A percentile compares a stretch with the other conserved stretches of the same genome.
phyloP scores from a whole-genome alignment of 148 eudicot genomes.

The Beta vulgaris region DNA sequence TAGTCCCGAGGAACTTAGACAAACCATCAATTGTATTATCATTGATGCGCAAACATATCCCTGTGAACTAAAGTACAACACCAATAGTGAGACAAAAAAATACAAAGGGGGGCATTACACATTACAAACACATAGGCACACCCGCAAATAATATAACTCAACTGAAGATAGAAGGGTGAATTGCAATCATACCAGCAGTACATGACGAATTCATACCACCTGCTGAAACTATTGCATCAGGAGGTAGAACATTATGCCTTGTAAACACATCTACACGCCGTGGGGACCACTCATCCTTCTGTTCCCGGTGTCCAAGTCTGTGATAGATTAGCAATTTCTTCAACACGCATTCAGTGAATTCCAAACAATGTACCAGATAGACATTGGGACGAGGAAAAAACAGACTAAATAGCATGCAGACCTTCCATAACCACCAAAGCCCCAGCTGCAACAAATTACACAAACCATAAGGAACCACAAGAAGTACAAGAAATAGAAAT shows the following conservation, averaged over 20 bases:
- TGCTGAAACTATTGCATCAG: conserved; percentile 86
- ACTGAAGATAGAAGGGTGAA: neutral
- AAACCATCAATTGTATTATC: neutral
- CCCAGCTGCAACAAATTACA: conserved; percentile 65
- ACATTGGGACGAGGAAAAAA: neutral
- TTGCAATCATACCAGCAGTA: conserved; percentile 70
- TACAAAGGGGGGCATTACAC: neutral
- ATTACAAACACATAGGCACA: neutral
- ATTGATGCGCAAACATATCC: neutral
- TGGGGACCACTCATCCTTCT: conserved; percentile 89
- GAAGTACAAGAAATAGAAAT: neutral
- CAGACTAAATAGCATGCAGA: conserved; percentile 31
- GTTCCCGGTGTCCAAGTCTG: conserved; percentile 96
- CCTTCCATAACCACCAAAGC: conserved; percentile 99
- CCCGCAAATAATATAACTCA: neutral
- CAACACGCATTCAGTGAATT: conserved; percentile 8
- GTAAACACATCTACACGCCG: conserved; percentile 86
- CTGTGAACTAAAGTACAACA: neutral
- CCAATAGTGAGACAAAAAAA: neutral
- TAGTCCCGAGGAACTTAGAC: neutral
- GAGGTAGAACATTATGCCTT: conserved; percentile 75
- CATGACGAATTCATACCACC: conserved; percentile 82
- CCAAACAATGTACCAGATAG: neutral
- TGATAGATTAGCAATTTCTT: neutral
- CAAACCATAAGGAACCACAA: conserved; percentile 7